Evolutionary conservation across 306 rosid genomes (phyloP), one percentile per base, ranked within the genome.

Genomic region (Hippophae tibetana): DNA sequence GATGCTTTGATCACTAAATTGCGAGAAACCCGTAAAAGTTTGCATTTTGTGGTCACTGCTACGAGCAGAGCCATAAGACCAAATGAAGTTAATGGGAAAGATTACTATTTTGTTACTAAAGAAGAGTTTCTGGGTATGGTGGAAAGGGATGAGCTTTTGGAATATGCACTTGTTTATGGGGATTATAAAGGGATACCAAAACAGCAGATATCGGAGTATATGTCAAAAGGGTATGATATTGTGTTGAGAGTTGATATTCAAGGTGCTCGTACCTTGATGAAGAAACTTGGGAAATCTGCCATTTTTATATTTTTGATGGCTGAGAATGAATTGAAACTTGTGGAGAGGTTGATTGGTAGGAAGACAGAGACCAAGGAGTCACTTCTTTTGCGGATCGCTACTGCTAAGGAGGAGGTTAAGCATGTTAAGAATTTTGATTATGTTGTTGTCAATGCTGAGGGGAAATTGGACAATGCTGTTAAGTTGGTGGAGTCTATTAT

Each of bases 101-200:
- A 92, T 60, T 92, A 92, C 50, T 50, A 62, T 53, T 92, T 92
- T 61, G 87, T 88, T 14, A 58, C 76, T 6, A 88, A 88, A 51
- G 93, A 88, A 0, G 89, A 92, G 43, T 92, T 92, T 42, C 49
- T 92, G 0, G 26, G 67, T 5, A 78, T 88, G 90, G 83, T 84
- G 0, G 72, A 80, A 1, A 57, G 56, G 13, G 76, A 82, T 3
- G 97, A 92, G 80, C 80, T 92, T 9, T 63, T 92, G 41, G 99
- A 92, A 56, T 78, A 92, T 26, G 99, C 99, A 0, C 71, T 88
- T 6, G 99, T 92, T 1, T 92, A 92, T 43, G 99, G 99, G 0
- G 99, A 92, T 67, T 88, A 88, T 8, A 92, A 92, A 66, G 99
- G 99, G 1, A 83, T 92, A 1, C 99, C 99, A 5, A 92, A 84